Percentiles rank a stretch among this genome's conserved stretches.
These are phyloP conservation scores for Avena sativa DNA, from an alignment of 176 grass and related monocot genomes.

Conservation along the genomic window DNA sequence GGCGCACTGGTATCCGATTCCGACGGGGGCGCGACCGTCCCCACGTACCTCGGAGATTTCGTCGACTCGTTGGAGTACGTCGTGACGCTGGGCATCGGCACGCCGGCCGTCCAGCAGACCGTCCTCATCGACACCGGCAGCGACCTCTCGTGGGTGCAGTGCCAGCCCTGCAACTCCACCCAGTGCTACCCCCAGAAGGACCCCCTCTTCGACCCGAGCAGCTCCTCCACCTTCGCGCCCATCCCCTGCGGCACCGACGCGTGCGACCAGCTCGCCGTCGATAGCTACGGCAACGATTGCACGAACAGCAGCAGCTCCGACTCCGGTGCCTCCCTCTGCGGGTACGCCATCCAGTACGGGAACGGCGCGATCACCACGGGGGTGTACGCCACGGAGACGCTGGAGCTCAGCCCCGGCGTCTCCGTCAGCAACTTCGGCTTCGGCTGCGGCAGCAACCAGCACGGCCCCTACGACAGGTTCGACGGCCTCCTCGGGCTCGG, in stretches of 20 bases:
- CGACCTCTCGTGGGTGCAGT: conserved; percentile 83
- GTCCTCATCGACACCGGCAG: conserved; percentile 73
- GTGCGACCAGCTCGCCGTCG: neutral
- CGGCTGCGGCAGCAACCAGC: conserved; percentile 58
- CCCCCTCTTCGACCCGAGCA: conserved; percentile 30
- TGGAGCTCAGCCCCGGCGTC: conserved; percentile 27
- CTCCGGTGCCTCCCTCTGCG: neutral
- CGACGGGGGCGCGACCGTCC: neutral
- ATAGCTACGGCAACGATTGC: neutral
- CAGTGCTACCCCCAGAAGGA: conserved; percentile 50
- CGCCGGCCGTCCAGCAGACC: conserved; percentile 28
- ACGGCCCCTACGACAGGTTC: conserved; percentile 42
- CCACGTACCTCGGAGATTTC: neutral
- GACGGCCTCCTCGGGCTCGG: conserved; percentile 76
- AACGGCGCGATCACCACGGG: conserved; percentile 37
- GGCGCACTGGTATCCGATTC: neutral
- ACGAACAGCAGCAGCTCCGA: neutral
- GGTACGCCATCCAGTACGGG: conserved; percentile 18
- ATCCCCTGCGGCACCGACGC: neutral
- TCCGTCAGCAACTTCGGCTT: conserved; percentile 44
- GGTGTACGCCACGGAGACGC: conserved; percentile 54
- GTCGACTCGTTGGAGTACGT: conserved; percentile 51
- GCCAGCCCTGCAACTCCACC: conserved; percentile 52
- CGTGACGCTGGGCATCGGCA: conserved; percentile 42
- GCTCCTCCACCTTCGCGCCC: conserved; percentile 19